Evolutionary conservation across 192 early-diverging fungal genomes (phyloP).

Genomic region (Coemansia sp.): DNA sequence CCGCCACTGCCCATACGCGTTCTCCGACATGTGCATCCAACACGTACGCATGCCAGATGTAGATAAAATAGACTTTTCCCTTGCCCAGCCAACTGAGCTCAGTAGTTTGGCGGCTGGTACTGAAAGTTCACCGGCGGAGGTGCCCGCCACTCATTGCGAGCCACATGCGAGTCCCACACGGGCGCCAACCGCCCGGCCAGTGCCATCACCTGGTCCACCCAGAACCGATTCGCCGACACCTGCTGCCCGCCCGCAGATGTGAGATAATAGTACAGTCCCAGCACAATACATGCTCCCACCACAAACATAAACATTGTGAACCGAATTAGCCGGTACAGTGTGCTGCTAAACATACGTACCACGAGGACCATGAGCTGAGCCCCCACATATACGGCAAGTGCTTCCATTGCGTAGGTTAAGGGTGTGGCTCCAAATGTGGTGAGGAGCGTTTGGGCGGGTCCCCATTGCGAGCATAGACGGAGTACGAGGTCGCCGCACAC

Average conservation of each 20-base stretch:
- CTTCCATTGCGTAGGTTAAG: conserved; percentile 24
- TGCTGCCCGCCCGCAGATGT: conserved; percentile 20
- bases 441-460: conserved; percentile 22
- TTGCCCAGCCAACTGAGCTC: neutral
- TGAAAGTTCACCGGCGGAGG: conserved; percentile 24
- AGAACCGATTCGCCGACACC: conserved; percentile 12
- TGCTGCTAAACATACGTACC: conserved; percentile 37
- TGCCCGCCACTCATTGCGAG: neutral
- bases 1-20: conserved; percentile 37
- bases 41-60: neutral
- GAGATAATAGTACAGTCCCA: conserved; percentile 42
- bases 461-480: conserved; percentile 26
- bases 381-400: conserved; percentile 13
- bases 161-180: conserved; percentile 12
- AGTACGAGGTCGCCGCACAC: conserved; percentile 21
- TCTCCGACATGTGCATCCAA: conserved; percentile 44
- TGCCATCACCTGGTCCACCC: conserved; percentile 28
- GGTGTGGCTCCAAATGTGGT: conserved; percentile 16
- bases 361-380: conserved; percentile 10
- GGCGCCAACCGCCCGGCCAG: conserved; percentile 21
- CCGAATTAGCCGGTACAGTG: conserved; percentile 39
- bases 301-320: conserved; percentile 14
- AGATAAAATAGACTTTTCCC: neutral
- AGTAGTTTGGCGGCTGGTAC: conserved; percentile 21
- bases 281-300: conserved; percentile 13